Evolutionary conservation across 176 grass and related monocot genomes (phyloP), one percentile per base, ranked within the genome.

Genomic region (Bromus sterilis): DNA sequence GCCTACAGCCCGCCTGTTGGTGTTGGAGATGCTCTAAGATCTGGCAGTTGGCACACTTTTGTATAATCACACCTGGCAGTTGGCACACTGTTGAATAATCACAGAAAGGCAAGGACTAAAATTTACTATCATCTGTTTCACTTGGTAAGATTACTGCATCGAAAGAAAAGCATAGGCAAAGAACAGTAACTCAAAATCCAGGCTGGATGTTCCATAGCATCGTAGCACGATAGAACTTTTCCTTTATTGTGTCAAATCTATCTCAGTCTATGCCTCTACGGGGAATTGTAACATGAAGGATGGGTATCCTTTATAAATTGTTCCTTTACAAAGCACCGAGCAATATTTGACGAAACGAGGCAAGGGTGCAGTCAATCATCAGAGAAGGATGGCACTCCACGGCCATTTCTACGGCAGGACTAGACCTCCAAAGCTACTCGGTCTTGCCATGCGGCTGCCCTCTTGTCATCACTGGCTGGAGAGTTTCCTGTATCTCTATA

Each of bases 371-470:
- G 28, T 72, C 34, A 71, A 24, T 51, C 58, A 65, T 65, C 26
- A 65, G 43, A 83, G 6, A 71, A 62, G 32, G 28, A 64, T 41
- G 29, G 26, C 32, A 73, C 66, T 44, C 71, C 34, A 36, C 20
- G 57, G 13, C 34, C n/a, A 56, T 6, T 21, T 77, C 71, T 55
- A 77, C 1, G 0, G 26, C 55, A 2, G 26, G 16, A 87, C 60
- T 89, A 98, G 48, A 87, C 82, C 80, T 87, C 73, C 53, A 94
- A 87, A 0, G 59, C 84, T 84, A 87, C 76, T 33, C 46, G 92
- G 40, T 98, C 95, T 88, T 91, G 83, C 92, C 90, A 94, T 72
- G 90, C 24, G 36, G 83, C 77, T 40, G 83, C 76, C 86, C 92
- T 93, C 88, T 94, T 93, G 80, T 80, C 77, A 53, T 87, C 79